phyloP scores from a whole-genome alignment of 768 basidiomycete species.

The Panaeolus cyanescens region DNA sequence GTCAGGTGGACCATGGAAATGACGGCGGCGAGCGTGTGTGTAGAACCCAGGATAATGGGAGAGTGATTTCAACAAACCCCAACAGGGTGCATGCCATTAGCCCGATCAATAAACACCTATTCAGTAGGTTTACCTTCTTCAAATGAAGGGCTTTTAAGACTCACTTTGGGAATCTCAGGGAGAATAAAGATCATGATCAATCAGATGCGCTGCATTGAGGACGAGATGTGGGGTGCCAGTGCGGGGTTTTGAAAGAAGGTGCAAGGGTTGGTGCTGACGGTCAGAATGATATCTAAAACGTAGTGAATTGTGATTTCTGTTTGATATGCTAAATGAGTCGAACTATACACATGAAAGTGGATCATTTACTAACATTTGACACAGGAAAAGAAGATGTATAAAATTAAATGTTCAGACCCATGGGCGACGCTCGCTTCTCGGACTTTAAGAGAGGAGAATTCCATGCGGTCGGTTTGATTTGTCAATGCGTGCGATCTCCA shows the following conservation, averaged over 20 bases:
- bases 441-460: slow-evolving; percentile 11
- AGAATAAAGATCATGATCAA: slow-evolving; percentile 3
- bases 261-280: neutral
- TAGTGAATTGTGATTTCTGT: neutral
- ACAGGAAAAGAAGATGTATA: neutral
- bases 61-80: slow-evolving; percentile 6
- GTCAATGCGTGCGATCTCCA: slow-evolving; percentile 1
- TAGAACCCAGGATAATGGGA: slow-evolving; percentile 7
- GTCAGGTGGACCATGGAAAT: neutral
- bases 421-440: slow-evolving; percentile 8
- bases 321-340: neutral
- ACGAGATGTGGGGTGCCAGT: neutral
- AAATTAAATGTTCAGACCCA: slow-evolving; percentile 1
- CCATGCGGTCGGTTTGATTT: slow-evolving; percentile 10
- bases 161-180: neutral
- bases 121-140: slow-evolving; percentile 1
- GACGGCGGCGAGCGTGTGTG: slow-evolving; percentile 2
- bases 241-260: neutral
- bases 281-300: neutral
- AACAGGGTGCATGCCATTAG: slow-evolving; percentile 2
- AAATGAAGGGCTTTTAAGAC: neutral
- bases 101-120: slow-evolving; percentile 1
- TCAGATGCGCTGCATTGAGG: slow-evolving; percentile 1
- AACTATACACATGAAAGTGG: neutral
- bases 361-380: neutral